Percentiles rank a stretch among this genome's conserved stretches.
phyloP scores from a whole-genome alignment of 805 yeast species.

The Myxozyma monticola region DNA sequence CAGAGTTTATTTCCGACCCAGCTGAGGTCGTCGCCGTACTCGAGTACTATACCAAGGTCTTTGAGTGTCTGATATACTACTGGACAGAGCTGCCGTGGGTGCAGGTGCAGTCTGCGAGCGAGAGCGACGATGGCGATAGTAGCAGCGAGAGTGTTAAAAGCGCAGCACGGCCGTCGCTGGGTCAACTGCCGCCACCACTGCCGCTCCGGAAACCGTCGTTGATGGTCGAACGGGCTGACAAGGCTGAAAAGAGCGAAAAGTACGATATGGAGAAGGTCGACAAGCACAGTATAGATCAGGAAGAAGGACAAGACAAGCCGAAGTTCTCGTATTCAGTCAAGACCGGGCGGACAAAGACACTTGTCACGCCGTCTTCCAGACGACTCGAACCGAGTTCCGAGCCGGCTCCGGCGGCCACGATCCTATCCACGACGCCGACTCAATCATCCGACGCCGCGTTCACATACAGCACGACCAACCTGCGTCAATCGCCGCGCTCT shows the following conservation, averaged over 20 bases:
- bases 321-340: conserved; percentile 22
- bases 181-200: conserved; percentile 28
- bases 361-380: too few species aligned
- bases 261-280: too few species aligned
- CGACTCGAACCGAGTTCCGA: too few species aligned
- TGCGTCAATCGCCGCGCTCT: too few species aligned
- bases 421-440: too few species aligned
- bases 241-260: too few species aligned
- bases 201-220: conserved; percentile 21
- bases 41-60: conserved; percentile 23
- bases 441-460: too few species aligned
- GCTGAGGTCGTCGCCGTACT: conserved; percentile 15
- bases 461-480: conserved; percentile 1
- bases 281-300: too few species aligned
- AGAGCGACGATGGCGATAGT: conserved; percentile 5
- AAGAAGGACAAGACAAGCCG: too few species aligned
- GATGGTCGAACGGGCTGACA: too few species aligned
- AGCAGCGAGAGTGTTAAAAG: background rate
- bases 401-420: too few species aligned
- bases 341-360: conserved; percentile 6
- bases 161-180: background rate
- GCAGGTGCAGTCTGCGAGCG: background rate
- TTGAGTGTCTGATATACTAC: conserved; percentile 26
- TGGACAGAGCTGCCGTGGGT: conserved; percentile 23
- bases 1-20: conserved; percentile 20